Evolutionary conservation across 768 basidiomycete genomes (phyloP), one percentile per base, ranked within the genome.

Genomic region (Pleurotus cornucopiae): DNA sequence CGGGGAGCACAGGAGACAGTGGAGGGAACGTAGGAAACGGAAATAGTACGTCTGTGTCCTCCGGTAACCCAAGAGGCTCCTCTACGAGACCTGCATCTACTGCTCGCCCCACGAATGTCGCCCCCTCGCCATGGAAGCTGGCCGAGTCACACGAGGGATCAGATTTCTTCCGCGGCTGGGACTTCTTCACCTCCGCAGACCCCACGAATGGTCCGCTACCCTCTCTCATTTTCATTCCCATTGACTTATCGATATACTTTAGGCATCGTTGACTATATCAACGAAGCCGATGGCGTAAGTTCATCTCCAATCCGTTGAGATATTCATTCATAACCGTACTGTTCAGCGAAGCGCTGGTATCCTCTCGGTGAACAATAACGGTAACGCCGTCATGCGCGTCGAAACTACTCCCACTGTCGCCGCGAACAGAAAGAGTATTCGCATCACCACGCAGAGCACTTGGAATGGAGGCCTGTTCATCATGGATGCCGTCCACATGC

Each of bases 401-500:
- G 92, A 96, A 66, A 94, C 90, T 5, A 95, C 92, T 4, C 77
- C 83, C 7, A 78, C 71, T 14, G 87, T 94, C 30, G 63, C 78
- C n/a, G 80, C 67, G 40, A 87, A 79, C 54, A 82, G 94, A 58
- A 78, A 83, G 68, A 87, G 88, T 60, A 79, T 96, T 39, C 85
- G 94, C 60, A 88, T 98, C 61, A 84, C 83, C 47, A 84, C 87
- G 0, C 66, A 83, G 25, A 67, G 73, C 51, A 69, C 73, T 2
- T 88, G 82, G 64, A 88, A 80, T 34, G 88, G 80, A 12, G 82
- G 83, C 6, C 75, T 97, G 37, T 76, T 94, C 59, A 75, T 94
- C 46, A 78, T 94, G 77, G 92, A 95, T 69, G 81, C 91, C 21
- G 77, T 84, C 21, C 93, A 96, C 67, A 92, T 94, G 87, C 93